Evolutionary conservation across 2,329 filamentous ascomycete species (phyloP).

Genomic region (Blumeriella jaapii): DNA sequence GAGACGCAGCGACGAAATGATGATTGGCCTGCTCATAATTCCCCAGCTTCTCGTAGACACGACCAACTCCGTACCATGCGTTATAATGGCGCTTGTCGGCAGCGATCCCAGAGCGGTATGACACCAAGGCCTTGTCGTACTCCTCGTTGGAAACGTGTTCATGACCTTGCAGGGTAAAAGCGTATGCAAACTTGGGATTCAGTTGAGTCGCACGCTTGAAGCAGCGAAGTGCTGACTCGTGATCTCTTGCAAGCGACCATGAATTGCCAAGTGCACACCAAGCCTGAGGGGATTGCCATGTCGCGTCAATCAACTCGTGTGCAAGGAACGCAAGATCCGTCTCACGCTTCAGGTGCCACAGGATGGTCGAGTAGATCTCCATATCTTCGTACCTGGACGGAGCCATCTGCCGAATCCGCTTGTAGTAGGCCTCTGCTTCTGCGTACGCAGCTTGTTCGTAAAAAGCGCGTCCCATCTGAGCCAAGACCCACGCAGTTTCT

Average conservation of each 20-base stretch:
- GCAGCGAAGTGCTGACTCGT: slow-evolving; percentile 86
- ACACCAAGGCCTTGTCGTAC: slow-evolving; percentile 83
- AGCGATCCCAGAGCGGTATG: slow-evolving; percentile 76
- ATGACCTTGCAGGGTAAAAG: slow-evolving; percentile 89
- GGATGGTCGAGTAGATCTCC: slow-evolving; percentile 95
- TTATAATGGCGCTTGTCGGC: slow-evolving; percentile 90
- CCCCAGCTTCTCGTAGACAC: slow-evolving; percentile 80
- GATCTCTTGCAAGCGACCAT: slow-evolving; percentile 83
- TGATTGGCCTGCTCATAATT: slow-evolving; percentile 84
- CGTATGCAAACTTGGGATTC: slow-evolving; percentile 84
- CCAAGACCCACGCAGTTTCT: slow-evolving; percentile 87
- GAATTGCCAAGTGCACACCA: slow-evolving; percentile 96
- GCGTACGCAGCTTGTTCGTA: slow-evolving; percentile 82
- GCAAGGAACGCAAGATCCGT: slow-evolving; percentile 85
- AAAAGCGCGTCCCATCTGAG: slow-evolving; percentile 79
- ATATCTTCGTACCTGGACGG: slow-evolving; percentile 84
- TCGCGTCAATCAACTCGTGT: slow-evolving; percentile 77
- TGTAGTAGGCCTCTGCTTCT: slow-evolving; percentile 80
- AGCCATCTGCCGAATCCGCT: slow-evolving; percentile 64
- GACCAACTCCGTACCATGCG: slow-evolving; percentile 85
- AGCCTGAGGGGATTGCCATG: slow-evolving; percentile 82
- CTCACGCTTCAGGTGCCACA: slow-evolving; percentile 95
- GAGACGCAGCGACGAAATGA: slow-evolving; percentile 79
- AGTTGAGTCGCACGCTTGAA: slow-evolving; percentile 92
- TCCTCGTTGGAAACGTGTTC: slow-evolving; percentile 95